Evolutionary conservation across 805 yeast genomes (phyloP), one percentile per base, ranked within the genome.

Genomic region (Osmozyma mogii): DNA sequence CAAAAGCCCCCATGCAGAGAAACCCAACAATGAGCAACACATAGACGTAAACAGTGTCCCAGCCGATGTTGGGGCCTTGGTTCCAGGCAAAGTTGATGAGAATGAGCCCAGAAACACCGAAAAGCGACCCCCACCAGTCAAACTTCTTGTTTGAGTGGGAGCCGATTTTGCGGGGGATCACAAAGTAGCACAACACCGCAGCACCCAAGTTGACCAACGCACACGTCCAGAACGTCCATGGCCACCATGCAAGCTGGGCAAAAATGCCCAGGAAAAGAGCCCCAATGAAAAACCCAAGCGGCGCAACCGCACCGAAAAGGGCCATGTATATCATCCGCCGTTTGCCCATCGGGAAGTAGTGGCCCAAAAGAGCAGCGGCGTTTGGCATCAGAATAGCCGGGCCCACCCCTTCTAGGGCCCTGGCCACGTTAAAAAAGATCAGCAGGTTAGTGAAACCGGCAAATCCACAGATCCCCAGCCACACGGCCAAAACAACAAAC

Each of bases 331-430:
- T n/a, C 21, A 44, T 30, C 26, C 45, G 44, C 30, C 36, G 51
- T 14, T 22, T 11, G 4, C 50, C 43, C 2, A 37, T 28, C 5
- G 60, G 60, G 37, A 49, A 58, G 31, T 44, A 58, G 29, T 40
- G 45, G 3, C 58, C 58, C 23, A 56, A 42, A 11, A 58, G 36
- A 3, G 61, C 61, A 22, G 44, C 48, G 9, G 60, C 44, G 36
- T 56, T 56, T 9, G 62, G 61, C 52, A 56, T 50, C 27, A 52
- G 47, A 6, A 56, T 33, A 0, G 61, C 59, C 5, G 57, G 59
- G 0, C 61, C 61, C 10, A 58, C 43, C 3, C 62, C 62, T 34
- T 56, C 62, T 9, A 54, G 22, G 4, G 56, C 55, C 36, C 64
- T 41, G 44, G 48, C 40, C 3, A 48, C 46, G 32, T 51, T 52